Evolutionary conservation across 148 eudicot species (phyloP), one percentile per base, ranked within the genome.

Genomic region (Persicaria tinctoria): DNA sequence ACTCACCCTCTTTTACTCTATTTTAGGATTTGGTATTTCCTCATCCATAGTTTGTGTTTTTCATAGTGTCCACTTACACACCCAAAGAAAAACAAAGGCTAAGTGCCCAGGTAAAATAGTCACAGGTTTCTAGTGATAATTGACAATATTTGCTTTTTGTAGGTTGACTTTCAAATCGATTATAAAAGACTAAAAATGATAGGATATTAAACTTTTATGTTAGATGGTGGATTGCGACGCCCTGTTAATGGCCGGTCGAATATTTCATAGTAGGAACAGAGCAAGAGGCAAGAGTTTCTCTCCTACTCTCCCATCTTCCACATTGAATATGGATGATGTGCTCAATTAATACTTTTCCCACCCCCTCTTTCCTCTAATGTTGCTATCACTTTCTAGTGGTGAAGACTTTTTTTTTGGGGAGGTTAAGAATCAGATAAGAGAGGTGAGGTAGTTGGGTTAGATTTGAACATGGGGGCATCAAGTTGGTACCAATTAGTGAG

Each of bases 251-350:
- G 41, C 3, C 41, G 2, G 41, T 32, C 41, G 41, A 2, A 32
- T 32, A 32, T 32, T 32, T 32, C 41, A 32, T 32, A 32, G 41
- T 32, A 32, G 41, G 41, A 1, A 32, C 3, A 32, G 41, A 1
- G 41, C 41, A 32, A 32, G 3, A 32, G 41, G 41, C 41, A 32
- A 66, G 14, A 66, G 5, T 13, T 66, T 14, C 48, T 41, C n/a
- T 66, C 47, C 48, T 66, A 66, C 70, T 66, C 38, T 38, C 70
- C 48, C 70, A 66, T 38, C 70, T 38, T 64, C 70, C 70, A 13
- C n/a, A 41, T 66, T 66, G n/a, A 66, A 41, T 66, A 38, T 66
- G 70, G 17, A 38, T 66, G 70, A 9, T 44, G 70, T 66, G 44
- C 70, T 8, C 44, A 66, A 41, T 41, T 38, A 60, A 41, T 12